A percentile compares a stretch with the other conserved stretches of the same genome.
Conservation (phyloP, 2,329 filamentous ascomycete genomes). For the Colletotrichum sidae region DNA sequence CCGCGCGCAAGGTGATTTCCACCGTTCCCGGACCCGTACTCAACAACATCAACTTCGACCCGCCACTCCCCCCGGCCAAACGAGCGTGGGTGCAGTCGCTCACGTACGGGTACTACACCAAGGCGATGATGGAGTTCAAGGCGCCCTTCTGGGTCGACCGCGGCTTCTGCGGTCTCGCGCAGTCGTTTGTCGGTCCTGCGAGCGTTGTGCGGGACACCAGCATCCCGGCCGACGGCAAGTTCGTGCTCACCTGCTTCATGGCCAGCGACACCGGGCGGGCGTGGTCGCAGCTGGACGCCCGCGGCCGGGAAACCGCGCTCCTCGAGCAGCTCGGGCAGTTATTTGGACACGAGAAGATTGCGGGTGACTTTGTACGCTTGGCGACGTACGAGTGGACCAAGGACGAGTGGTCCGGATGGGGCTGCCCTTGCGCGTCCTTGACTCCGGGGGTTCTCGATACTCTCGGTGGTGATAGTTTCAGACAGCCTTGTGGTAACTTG, state of each 20-base stretch:
- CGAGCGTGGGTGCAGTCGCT: constrained; percentile 46
- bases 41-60: constrained; percentile 58
- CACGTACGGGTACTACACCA: constrained; percentile 61
- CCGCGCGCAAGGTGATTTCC: constrained; percentile 58
- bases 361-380: constrained; percentile 46
- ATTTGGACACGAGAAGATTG: constrained; percentile 38
- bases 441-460: constrained; percentile 52
- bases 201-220: constrained; percentile 58
- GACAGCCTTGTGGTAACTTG: constrained; percentile 48
- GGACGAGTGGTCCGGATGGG: constrained; percentile 52
- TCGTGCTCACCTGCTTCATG: constrained; percentile 55
- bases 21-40: constrained; percentile 60
- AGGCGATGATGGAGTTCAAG: constrained; percentile 58
- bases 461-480: constrained; percentile 46
- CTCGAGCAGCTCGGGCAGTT: constrained; percentile 44
- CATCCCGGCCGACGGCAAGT: constrained; percentile 43
- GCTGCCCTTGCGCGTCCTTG: constrained; percentile 53
- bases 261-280: constrained; percentile 47
- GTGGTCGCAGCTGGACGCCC: constrained; percentile 43
- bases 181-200: constrained; percentile 59
- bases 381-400: constrained; percentile 51
- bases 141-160: constrained; percentile 51
- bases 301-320: constrained; percentile 40
- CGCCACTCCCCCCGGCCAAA: constrained; percentile 56
- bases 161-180: constrained; percentile 58